Evolutionary conservation across 768 basidiomycete genomes (phyloP).

Genomic region (Leucocoprinus birnbaumii): DNA sequence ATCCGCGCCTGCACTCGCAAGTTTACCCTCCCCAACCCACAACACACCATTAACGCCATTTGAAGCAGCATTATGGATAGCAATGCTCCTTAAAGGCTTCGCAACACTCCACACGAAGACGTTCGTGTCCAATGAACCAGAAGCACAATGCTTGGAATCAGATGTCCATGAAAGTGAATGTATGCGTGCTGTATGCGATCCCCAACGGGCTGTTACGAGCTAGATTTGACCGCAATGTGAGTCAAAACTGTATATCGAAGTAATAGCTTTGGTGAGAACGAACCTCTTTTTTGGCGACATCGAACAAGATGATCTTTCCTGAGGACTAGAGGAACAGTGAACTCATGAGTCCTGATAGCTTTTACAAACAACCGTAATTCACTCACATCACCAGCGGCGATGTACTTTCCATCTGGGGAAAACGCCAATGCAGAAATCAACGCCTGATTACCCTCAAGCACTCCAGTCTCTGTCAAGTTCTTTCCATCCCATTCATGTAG

Average conservation of each 20-base stretch:
- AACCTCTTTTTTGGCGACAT: conserved; percentile 65
- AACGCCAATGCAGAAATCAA: conserved; percentile 74
- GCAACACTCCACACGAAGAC: conserved; percentile 84
- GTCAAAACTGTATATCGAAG: too few species aligned
- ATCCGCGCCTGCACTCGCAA: conserved; percentile 81
- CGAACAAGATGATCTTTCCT: conserved; percentile 80
- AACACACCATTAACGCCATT: conserved; percentile 81
- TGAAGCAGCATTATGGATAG: conserved; percentile 82
- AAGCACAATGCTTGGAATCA: conserved; percentile 75
- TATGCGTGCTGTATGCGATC: conserved; percentile 81
- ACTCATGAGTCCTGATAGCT: neutral
- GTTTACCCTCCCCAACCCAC: conserved; percentile 62
- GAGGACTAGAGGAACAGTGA: conserved; percentile 56
- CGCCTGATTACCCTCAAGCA: conserved; percentile 68
- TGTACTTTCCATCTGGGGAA: conserved; percentile 68
- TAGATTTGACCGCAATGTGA: conserved; percentile 21
- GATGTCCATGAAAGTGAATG: conserved; percentile 75
- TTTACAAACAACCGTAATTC: neutral
- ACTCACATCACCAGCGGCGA: conserved; percentile 88
- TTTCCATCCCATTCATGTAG: conserved; percentile 74
- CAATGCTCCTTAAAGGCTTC: conserved; percentile 68
- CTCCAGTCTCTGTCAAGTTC: conserved; percentile 48
- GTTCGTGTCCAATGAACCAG: conserved; percentile 90
- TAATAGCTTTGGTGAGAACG: conserved; percentile 4
- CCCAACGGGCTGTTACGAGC: conserved; percentile 78